Percentiles rank a stretch among this genome's conserved stretches.
phyloP scores from a whole-genome alignment of 1,284 basidiomycete species.

The Neonothopanus nambi region DNA sequence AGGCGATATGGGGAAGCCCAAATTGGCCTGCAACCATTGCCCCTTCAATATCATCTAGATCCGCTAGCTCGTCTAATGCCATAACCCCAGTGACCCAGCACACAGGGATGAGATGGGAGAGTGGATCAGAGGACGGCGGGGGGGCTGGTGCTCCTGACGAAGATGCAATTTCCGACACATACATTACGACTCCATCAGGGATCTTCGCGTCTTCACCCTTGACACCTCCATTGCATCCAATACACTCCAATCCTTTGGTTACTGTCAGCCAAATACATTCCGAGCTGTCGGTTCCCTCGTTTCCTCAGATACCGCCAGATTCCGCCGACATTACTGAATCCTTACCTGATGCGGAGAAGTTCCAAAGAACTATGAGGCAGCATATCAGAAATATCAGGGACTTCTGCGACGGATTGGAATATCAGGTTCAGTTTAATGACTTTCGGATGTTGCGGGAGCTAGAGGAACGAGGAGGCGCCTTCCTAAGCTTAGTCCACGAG shows the following conservation, averaged over 20 bases:
- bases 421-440: slow-evolving; percentile 34
- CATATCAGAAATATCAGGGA: slow-evolving; percentile 33
- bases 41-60: neutral
- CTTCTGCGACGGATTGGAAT: slow-evolving; percentile 35
- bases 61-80: neutral
- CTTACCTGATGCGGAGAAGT: slow-evolving; percentile 15
- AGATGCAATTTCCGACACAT: neutral
- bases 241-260: slow-evolving; percentile 3
- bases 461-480: slow-evolving; percentile 6
- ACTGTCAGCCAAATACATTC: slow-evolving; percentile 3
- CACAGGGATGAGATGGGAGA: neutral
- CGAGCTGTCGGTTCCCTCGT: neutral
- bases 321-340: neutral
- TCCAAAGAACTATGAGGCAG: slow-evolving; percentile 27
- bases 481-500: neutral
- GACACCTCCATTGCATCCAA: neutral
- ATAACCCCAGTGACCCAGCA: neutral
- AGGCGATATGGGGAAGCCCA: neutral
- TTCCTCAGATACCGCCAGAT: neutral
- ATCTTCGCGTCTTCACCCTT: neutral
- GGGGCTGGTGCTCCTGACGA: neutral
- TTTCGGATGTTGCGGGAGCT: slow-evolving; percentile 27
- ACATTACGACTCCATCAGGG: neutral
- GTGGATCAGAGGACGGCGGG: neutral
- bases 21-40: neutral